Evolutionary conservation across 768 basidiomycete species (phyloP).

Genomic region (Lentinula aciculospora): DNA sequence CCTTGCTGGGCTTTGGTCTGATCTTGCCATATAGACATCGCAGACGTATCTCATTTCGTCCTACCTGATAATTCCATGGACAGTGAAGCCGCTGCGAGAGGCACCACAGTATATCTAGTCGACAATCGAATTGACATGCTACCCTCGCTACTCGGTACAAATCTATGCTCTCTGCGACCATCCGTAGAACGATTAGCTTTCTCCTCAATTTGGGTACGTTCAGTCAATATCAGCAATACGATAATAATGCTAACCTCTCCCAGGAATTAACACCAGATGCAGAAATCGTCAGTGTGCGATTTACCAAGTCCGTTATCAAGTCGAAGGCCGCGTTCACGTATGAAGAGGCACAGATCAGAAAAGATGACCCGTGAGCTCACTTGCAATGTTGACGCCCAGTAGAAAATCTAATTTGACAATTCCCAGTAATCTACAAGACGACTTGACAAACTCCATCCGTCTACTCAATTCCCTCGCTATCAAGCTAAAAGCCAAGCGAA

Average conservation of each 20-base stretch:
- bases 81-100: constrained; percentile 88
- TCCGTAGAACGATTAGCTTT: constrained; percentile 94
- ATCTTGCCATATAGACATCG: constrained; percentile 64
- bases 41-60: constrained; percentile 97
- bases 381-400: not conserved
- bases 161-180: constrained; percentile 88
- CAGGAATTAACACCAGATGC: constrained; percentile 91
- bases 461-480: constrained; percentile 83
- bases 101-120: constrained; percentile 96
- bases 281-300: constrained; percentile 84
- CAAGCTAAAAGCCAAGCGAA: constrained; percentile 79
- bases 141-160: constrained; percentile 88
- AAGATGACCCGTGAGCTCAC: constrained; percentile 77
- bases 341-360: constrained; percentile 89
- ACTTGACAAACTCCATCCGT: constrained; percentile 79
- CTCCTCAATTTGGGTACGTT: constrained; percentile 87
- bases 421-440: constrained; percentile 67
- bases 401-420: not conserved
- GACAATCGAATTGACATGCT: constrained; percentile 99
- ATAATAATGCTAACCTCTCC: constrained; percentile 6
- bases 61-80: constrained; percentile 94
- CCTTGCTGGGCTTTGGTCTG: not conserved
- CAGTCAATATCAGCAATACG: not conserved
- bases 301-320: constrained; percentile 94
- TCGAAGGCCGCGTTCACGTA: constrained; percentile 97